Percentiles rank a stretch among this genome's conserved stretches.
Evolutionary conservation across 192 early-diverging fungal genomes (phyloP).

Genomic region (Jimgerdemannia lactiflua): DNA sequence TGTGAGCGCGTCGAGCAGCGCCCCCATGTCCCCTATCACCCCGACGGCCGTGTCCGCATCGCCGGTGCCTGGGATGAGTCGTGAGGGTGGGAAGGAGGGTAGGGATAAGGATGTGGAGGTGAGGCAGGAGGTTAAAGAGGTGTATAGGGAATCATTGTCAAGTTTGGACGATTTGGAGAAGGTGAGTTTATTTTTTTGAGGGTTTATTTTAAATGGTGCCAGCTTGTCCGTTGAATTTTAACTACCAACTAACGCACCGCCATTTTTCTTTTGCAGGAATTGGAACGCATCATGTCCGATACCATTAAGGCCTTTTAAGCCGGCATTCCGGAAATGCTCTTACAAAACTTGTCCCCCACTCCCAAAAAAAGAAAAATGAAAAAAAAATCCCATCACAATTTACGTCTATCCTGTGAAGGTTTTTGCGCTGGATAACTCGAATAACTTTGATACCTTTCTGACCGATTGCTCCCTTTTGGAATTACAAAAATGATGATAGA

Average conservation of each 20-base stretch:
- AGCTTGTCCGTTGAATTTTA: neutral
- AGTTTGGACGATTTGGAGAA: neutral
- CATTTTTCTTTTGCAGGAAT: neutral
- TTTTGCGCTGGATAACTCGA: neutral
- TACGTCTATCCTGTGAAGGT: neutral
- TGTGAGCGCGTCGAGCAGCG: neutral
- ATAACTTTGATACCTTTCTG: neutral
- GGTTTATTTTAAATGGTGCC: neutral
- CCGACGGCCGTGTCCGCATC: too few relatives aligned
- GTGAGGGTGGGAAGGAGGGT: neutral
- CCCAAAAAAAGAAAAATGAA: neutral
- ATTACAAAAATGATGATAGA: too few relatives aligned
- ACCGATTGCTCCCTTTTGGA: too few relatives aligned
- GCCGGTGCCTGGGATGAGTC: too few relatives aligned
- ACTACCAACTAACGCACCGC: neutral
- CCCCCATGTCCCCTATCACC: too few relatives aligned
- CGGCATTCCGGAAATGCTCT: too few relatives aligned
- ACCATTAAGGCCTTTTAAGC: neutral
- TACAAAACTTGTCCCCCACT: neutral
- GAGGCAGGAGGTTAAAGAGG: neutral
- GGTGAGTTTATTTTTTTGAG: neutral
- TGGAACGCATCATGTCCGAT: neutral
- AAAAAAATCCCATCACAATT: neutral
- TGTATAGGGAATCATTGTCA: neutral
- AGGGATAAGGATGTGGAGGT: conserved; percentile 5